Base-by-base conservation (phyloP, 306 rosid genomes). In the Acacia confusa region DNA sequence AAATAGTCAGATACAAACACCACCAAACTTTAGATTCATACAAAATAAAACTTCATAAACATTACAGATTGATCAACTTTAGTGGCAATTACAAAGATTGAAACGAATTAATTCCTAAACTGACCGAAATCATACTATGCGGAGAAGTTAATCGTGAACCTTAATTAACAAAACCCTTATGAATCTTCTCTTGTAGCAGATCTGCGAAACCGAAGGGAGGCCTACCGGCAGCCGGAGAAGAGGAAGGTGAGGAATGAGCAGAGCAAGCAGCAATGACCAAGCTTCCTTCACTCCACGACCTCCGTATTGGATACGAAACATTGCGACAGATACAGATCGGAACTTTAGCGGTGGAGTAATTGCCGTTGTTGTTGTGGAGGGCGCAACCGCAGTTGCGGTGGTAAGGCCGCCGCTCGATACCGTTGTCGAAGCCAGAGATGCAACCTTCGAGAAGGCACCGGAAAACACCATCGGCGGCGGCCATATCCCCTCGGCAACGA, bases 391-490 rank as follows among this genome's bases (percentile, higher is more conserved):
- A 87, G 68, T 87, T 85, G 10, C 87, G 81, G 73, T 87, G 98
- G 85, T 92, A 92, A 15, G 98, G 98, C 74, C 93, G 81, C 36
- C 90, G 86, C 61, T 94, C 91, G 17, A 91, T 40, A 13, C 74
- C 64, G 81, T 78, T 66, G 80, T 89, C 90, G 20, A 85, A 68
- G 27, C 84, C 41, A 58, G 93, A 82, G 47, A 89, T 72, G 75
- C 90, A 82, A 0, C 92, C 94, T 38, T 88, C 97, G 28, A 76
- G 82, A 30, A 90, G 60, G 2, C 87, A 60, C 77, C 87, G 72
- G 77, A 88, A 84, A 0, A 84, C 0, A 27, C 91, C 85, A 9
- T 86, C 92, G 34, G 80, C 82, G 82, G 85, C 88, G 27, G 86
- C 85, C 91, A 90, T 88, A 50, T 79, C 28, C 72, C 24, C 30